Base-by-base conservation (phyloP, 2,329 filamentous ascomycete species). In the Ampelomyces quisqualis region DNA sequence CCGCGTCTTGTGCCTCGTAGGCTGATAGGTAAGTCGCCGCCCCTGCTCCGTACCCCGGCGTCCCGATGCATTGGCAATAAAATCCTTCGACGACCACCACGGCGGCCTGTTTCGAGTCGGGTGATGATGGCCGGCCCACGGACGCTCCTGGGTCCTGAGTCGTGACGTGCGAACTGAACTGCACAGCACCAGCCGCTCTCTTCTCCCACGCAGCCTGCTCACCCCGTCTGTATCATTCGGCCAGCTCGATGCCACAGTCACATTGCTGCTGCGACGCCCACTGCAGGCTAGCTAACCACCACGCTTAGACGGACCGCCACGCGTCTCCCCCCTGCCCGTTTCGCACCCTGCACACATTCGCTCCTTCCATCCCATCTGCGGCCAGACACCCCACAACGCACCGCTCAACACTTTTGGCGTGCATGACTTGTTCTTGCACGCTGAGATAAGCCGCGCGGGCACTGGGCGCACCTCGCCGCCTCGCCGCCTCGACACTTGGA, bases 361-460 rank as follows among this genome's bases (percentile, higher is more conserved):
- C 38, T 35, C 31, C 13, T 40, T 22, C 47, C 31, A 29, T 35
- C 27, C 29, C 20, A 32, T 18, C 27, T 22, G 29, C 33, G 14
- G 28, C 34, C 21, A 19, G 22, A 30, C 32, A 27, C 43, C 14
- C 35, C 34, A 33, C 47, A 26, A 22, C 33, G 34, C 41, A 33
- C 38, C 29, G 33, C 41, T 34, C n/a, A n/a, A n/a, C n/a, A n/a
- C n/a, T n/a, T n/a, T n/a, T n/a, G n/a, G 39, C 35, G 51, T 57
- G 47, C 45, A 60, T 60, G 56, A 48, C 27, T 47, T 41, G 30
- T 37, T 29, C 43, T 31, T 43, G 28, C 45, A 40, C 23, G 34
- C 32, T 28, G 38, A 41, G 43, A 50, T 47, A 51, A 49, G 47
- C 58, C 53, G 45, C 48, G 14, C 45, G 45, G 51, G 42, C 53